These are phyloP conservation scores for Naganishia sp. DNA, from an alignment of 1,284 basidiomycete genomes.

Conservation along the genomic window DNA sequence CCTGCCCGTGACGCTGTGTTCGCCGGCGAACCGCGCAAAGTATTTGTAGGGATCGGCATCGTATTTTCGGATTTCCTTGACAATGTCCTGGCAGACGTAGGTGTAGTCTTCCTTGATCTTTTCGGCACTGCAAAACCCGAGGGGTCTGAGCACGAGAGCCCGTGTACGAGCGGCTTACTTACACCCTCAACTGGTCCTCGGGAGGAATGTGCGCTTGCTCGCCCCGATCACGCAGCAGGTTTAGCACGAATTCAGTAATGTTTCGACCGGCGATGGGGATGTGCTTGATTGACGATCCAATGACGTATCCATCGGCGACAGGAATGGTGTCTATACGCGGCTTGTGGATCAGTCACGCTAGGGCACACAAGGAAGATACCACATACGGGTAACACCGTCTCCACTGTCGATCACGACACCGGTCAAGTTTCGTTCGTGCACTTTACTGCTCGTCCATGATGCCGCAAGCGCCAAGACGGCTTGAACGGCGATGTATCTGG, in stretches of 20 bases:
- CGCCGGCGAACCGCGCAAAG: conserved; percentile 91
- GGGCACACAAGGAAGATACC: not conserved
- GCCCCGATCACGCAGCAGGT: conserved; percentile 91
- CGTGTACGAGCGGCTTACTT: conserved; percentile 27
- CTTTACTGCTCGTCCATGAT: conserved; percentile 92
- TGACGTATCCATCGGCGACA: conserved; percentile 91
- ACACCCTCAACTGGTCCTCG: conserved; percentile 89
- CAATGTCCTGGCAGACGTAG: conserved; percentile 99
- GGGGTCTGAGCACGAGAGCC: not conserved
- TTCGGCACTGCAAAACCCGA: conserved; percentile 60
- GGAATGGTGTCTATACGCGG: conserved; percentile 52
- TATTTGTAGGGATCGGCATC: conserved; percentile 95
- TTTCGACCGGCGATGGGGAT: conserved; percentile 98
- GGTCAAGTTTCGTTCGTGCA: conserved; percentile 88
- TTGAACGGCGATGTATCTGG: conserved; percentile 93
- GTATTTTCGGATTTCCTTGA: conserved; percentile 97
- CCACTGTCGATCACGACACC: conserved; percentile 99
- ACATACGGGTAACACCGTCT: conserved; percentile 87
- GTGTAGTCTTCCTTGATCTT: conserved; percentile 98
- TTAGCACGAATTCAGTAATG: conserved; percentile 96
- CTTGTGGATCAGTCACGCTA: not conserved
- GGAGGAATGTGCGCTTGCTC: conserved; percentile 87
- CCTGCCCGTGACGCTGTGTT: conserved; percentile 87
- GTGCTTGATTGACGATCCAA: conserved; percentile 98
- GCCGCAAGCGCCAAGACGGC: conserved; percentile 98